Evolutionary conservation across 176 grass and related monocot species (phyloP), one percentile per base, ranked within the genome.

Genomic region (Lolium multiflorum): DNA sequence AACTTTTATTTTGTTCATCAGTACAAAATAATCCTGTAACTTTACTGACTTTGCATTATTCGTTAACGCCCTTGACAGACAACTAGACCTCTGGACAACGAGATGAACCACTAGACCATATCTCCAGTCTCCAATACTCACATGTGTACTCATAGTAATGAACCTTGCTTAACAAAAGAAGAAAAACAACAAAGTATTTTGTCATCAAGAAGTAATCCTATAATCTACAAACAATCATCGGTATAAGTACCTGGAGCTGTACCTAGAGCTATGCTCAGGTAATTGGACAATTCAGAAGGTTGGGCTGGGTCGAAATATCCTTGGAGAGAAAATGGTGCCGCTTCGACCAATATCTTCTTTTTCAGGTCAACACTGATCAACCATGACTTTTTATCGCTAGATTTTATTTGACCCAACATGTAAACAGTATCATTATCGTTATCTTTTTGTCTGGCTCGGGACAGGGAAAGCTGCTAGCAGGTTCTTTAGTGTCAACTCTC

Each of bases 381-480:
- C 72, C 72, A 75, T 51, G 47, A 50, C 22, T 51, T 51, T 26
- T 52, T 50, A 22, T 15, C 15, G 72, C 72, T 7, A 28, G 72
- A 75, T 28, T 75, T 75, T 15, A 47, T 17, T 75, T 75, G 14
- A 28, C 72, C 51, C 47, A 75, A 5, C 46, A 75, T 26, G 72
- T 75, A 75, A 52, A 75, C 44, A 17, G 51, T 13, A 75, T 75
- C 72, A n/a, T n/a, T n/a, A 75, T 75, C 72, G 26, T 13, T 26
- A 28, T 75, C 46, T n/a, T 3, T 24, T 9, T 7, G 44, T 25
- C 22, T 51, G 49, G 72, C 14, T 75, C 3, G 25, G 47, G 22
- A 75, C 72, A 75, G 72, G 72, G 72, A 51, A 75, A 75, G 72
- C 51, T 51, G 72, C 72, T 2, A 51, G 72, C 22, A 75, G 3